Evolutionary conservation across 2,329 filamentous ascomycete genomes (phyloP).

Genomic region (Apiospora hydei): DNA sequence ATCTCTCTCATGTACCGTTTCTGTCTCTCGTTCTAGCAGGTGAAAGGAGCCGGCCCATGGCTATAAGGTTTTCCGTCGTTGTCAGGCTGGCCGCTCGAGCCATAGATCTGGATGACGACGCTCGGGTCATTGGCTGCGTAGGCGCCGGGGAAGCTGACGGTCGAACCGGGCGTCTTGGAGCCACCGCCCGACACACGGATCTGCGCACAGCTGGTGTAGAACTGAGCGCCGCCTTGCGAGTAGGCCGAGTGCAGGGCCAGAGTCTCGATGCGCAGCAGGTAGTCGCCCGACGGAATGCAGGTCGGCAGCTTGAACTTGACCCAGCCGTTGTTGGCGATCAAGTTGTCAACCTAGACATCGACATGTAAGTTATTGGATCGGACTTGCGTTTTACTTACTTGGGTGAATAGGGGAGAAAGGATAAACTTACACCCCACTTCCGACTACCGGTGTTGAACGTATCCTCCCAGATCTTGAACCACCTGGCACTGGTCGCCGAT

Average conservation of each 20-base stretch:
- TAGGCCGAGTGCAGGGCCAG: constrained; percentile 60
- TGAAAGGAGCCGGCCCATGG: constrained; percentile 19
- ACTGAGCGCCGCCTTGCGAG: constrained; percentile 47
- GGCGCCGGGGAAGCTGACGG: constrained; percentile 54
- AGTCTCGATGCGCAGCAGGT: constrained; percentile 62
- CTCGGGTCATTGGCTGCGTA: constrained; percentile 53
- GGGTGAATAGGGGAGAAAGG: not conserved
- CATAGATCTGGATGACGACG: constrained; percentile 57
- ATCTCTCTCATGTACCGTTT: not conserved
- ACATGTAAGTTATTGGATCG: constrained; percentile 21
- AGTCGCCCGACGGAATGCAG: constrained; percentile 60
- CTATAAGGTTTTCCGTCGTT: constrained; percentile 50
- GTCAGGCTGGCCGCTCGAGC: constrained; percentile 48
- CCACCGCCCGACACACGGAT: constrained; percentile 49
- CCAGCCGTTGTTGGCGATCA: constrained; percentile 52
- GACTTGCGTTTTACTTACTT: constrained; percentile 35
- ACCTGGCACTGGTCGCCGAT: constrained; percentile 49
- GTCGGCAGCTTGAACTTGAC: constrained; percentile 57
- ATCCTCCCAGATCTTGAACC: constrained; percentile 65
- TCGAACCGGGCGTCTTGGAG: constrained; percentile 43
- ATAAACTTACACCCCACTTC: constrained; percentile 56
- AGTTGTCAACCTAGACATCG: constrained; percentile 34
- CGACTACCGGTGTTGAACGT: constrained; percentile 51
- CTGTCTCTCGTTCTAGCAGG: constrained; percentile 14
- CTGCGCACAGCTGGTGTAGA: constrained; percentile 52